These are phyloP conservation scores for Eutrema japonicum DNA, from an alignment of 345 rosid species.

Conservation along the genomic window DNA sequence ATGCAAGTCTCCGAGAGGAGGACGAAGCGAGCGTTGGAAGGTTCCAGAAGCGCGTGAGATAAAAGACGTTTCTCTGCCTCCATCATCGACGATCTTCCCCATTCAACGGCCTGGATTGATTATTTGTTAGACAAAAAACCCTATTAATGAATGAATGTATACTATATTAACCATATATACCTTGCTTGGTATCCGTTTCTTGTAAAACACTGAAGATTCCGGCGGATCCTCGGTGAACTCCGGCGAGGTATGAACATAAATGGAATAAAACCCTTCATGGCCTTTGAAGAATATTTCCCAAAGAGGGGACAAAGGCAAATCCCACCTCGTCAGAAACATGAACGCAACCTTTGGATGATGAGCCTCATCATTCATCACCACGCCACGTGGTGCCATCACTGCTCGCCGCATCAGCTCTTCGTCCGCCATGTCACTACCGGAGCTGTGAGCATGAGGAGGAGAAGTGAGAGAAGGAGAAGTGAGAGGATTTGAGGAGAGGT, in stretches of 20 bases:
- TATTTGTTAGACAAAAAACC: too few species aligned
- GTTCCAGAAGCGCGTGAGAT: slow-evolving; percentile 53
- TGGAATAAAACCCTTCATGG: slow-evolving; percentile 55
- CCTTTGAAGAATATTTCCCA: slow-evolving; percentile 75
- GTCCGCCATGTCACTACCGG: slow-evolving; percentile 28
- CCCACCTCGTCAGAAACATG: slow-evolving; percentile 67
- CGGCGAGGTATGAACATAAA: slow-evolving; percentile 74
- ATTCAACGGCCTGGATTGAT: slow-evolving; percentile 39
- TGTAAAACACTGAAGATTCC: slow-evolving; percentile 56
- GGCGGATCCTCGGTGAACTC: slow-evolving; percentile 49
- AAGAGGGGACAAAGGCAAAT: slow-evolving; percentile 62
- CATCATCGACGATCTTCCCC: slow-evolving; percentile 56
- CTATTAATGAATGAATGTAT: too few species aligned
- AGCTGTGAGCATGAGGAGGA: slow-evolving; percentile 7
- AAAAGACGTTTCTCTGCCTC: slow-evolving; percentile 56
- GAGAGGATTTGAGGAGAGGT: slow-evolving; percentile 28
- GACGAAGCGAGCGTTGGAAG: slow-evolving; percentile 51
- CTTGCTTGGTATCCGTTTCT: slow-evolving; percentile 68
- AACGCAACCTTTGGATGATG: slow-evolving; percentile 63
- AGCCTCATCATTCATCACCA: background rate
- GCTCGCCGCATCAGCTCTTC: slow-evolving; percentile 45
- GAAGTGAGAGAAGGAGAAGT: slow-evolving; percentile 23
- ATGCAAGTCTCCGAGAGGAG: slow-evolving; percentile 61
- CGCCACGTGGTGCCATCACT: slow-evolving; percentile 21
- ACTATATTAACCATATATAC: slow-evolving; percentile 41